Evolutionary conservation across 208 protist species (phyloP), one percentile per base, ranked within the genome.

Genomic region (Trypanosoma avium): DNA sequence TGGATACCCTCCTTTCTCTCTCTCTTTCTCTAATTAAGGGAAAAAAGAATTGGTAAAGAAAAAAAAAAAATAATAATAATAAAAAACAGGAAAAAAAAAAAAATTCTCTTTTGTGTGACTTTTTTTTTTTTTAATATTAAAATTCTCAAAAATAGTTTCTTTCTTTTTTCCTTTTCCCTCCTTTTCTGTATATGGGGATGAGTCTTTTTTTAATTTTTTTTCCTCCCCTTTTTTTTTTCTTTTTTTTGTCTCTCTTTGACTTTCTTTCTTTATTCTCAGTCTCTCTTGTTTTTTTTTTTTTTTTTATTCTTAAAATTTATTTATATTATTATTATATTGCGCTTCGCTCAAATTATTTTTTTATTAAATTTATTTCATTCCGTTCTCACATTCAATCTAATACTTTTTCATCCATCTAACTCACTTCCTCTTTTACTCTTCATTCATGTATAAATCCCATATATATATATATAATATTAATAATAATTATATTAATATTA

Each of bases 41-140:
- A 43, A 43, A 57, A 57, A 40, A 57, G 29, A 29, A 29, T 33
- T 33, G 4, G 24, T 33, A 19, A 19, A n/a, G 21, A 55, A 50
- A 6, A 54, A 38, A 64, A 46, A 59, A 35, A 69, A 26, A 63
- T 29, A 19, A n/a, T 61, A 71, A 67, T 27, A 61, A 48, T 35
- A 54, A 30, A 33, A 57, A 45, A 58, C 46, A 64, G 13, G 32
- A 43, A 58, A 38, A 48, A 67, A 56, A 42, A 13, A 67, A 35
- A 33, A 6, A 53, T 24, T 17, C 10, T 33, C 49, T 4, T 26
- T 26, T 7, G 12, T 12, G n/a, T n/a, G n/a, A n/a, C n/a, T n/a
- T n/a, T n/a, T n/a, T n/a, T n/a, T n/a, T n/a, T n/a, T n/a, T n/a
- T n/a, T n/a, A n/a, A n/a, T n/a, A n/a, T n/a, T n/a, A n/a, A n/a